Percentiles rank a stretch among this genome's conserved stretches.
Conservation (phyloP, 306 rosid species). For the Neltuma alba region DNA sequence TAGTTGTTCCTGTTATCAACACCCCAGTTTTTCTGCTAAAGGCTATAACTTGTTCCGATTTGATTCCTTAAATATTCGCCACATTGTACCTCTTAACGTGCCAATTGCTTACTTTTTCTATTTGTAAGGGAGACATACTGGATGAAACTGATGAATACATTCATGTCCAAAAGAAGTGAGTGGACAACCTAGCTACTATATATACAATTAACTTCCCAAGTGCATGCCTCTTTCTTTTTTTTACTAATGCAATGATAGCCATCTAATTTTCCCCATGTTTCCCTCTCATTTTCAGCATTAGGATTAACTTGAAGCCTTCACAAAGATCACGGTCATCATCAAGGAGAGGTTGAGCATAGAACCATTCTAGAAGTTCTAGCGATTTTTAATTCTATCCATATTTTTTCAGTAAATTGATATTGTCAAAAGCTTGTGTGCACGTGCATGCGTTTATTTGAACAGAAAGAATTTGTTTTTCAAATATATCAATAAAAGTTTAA, state of each 20-base stretch:
- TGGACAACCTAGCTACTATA: not conserved
- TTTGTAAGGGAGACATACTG: conserved; percentile 63
- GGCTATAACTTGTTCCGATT: not conserved
- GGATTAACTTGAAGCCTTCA: conserved; percentile 52
- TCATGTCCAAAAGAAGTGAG: conserved; percentile 66
- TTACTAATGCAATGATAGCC: not conserved
- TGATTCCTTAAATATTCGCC: not conserved
- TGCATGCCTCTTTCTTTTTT: not conserved
- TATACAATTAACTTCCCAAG: not conserved
- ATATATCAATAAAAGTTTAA: not conserved
- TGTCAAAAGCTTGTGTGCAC: not conserved
- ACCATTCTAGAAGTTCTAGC: conserved; percentile 36
- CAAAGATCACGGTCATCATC: conserved; percentile 57
- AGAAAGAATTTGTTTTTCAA: not conserved
- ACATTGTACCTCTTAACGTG: not conserved
- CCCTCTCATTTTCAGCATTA: conserved; percentile 52
- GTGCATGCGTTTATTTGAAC: not conserved
- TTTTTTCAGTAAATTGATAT: not conserved
- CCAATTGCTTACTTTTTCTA: conserved; percentile 27
- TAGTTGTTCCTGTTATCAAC: conserved; percentile 6
- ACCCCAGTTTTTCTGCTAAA: not conserved
- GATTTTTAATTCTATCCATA: conserved; percentile 13
- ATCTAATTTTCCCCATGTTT: not conserved
- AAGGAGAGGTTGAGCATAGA: conserved; percentile 37
- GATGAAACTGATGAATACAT: conserved; percentile 85